Base-by-base conservation (phyloP, 2,329 filamentous ascomycete species). In the Cladophialophora exuberans region DNA sequence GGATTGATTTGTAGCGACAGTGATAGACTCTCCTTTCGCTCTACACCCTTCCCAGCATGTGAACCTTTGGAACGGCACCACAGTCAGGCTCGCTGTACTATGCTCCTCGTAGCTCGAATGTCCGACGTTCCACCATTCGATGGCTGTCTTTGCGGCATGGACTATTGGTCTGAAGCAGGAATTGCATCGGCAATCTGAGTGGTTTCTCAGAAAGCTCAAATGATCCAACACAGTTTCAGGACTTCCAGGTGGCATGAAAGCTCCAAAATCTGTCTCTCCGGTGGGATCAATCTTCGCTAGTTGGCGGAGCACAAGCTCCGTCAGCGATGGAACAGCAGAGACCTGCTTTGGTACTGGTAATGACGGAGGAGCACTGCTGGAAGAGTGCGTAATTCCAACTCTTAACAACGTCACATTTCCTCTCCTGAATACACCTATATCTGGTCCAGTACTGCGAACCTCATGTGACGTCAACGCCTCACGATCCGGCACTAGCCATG, bases 71-170 rank as follows among this genome's bases (percentile, higher is more conserved):
- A 49, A 53, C 3, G 54, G 54, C n/a, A 44, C 13, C 15, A 25
- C 9, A 10, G n/a, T n/a, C n/a, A n/a, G n/a, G n/a, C n/a, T n/a
- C n/a, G n/a, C n/a, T n/a, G n/a, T n/a, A n/a, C n/a, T n/a, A n/a
- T n/a, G n/a, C n/a, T n/a, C n/a, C n/a, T 41, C 17, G 36, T 13
- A n/a, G 15, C 17, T 11, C 17, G 2, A 10, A 23, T 5, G 25
- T 22, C 25, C 22, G 3, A 49, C 28, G 7, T 5, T 10, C 47
- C 66, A 68, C 64, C 64, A 68, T 56, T 77, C 75, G 17, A 75
- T 64, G 73, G 75, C 77, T 58, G 73, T 67, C 0, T 70, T 66
- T 7, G 74, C 70, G 13, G 74, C 68, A 45, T 75, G 65, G 4
- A 78, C 69, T 41, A 73, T 77, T 6, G 63, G 64, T 9, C 67